These are phyloP conservation scores for Lolium perenne DNA, from an alignment of 176 grass and related monocot species.

Conservation along the genomic window DNA sequence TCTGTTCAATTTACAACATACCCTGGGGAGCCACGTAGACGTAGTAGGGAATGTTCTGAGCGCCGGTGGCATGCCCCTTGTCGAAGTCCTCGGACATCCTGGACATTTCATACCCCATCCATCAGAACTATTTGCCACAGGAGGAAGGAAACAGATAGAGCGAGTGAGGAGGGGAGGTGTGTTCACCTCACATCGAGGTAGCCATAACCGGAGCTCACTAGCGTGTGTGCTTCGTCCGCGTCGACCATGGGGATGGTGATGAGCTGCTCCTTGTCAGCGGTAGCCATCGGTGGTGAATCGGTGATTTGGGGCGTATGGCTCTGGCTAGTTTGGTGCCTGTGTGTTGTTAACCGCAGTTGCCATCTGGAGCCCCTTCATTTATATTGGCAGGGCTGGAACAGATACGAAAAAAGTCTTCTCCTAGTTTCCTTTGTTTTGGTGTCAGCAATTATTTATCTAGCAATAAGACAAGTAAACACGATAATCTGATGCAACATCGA, in stretches of 20 bases:
- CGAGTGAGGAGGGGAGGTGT: neutral
- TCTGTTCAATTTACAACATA: neutral
- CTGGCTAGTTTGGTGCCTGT: neutral
- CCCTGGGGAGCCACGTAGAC: slow-evolving; percentile 31
- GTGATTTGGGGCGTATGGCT: neutral
- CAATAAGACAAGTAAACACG: neutral
- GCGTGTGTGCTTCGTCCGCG: neutral
- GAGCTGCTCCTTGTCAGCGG: neutral
- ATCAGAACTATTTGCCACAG: neutral
- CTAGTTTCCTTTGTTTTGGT: neutral
- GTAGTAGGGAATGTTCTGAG: slow-evolving; percentile 48
- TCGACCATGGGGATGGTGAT: neutral
- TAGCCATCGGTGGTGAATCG: neutral
- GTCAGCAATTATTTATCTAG: neutral
- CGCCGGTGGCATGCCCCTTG: slow-evolving; percentile 28
- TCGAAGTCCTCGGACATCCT: slow-evolving; percentile 49
- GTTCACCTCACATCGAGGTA: slow-evolving; percentile 12
- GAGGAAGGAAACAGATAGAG: neutral
- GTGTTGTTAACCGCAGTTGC: neutral
- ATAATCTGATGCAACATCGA: neutral
- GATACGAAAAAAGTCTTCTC: neutral
- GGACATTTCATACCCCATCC: neutral
- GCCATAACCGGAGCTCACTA: neutral
- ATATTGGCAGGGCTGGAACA: neutral
- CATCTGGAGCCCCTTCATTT: neutral